Conservation (phyloP, 202 grass and related monocot genomes). For the Schoenoplectus tabernaemontani region DNA sequence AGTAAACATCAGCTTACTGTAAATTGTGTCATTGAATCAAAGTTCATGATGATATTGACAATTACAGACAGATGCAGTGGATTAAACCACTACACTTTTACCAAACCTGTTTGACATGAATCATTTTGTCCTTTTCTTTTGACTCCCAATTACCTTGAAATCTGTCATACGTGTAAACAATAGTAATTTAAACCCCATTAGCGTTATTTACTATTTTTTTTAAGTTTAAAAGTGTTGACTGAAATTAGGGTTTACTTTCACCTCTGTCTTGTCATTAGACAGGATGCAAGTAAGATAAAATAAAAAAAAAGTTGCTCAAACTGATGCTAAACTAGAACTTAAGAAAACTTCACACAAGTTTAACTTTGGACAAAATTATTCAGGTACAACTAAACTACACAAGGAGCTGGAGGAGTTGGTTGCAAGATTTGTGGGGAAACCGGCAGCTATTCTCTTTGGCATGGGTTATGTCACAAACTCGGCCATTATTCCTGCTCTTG, state of each 20-base stretch:
- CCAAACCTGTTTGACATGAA: background rate
- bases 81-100: background rate
- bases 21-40: background rate
- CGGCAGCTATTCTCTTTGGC: constrained; percentile 78
- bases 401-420: constrained; percentile 69
- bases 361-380: constrained; percentile 8
- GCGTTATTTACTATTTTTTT: background rate
- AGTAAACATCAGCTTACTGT: background rate
- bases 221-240: background rate
- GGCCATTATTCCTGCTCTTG: constrained; percentile 65
- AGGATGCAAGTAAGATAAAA: background rate
- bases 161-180: background rate
- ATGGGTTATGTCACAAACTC: constrained; percentile 99
- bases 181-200: background rate
- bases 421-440: constrained; percentile 78
- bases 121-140: background rate
- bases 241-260: background rate
- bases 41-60: background rate
- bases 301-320: background rate
- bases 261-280: background rate
- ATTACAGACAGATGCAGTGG: background rate
- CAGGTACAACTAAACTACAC: constrained; percentile 83
- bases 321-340: background rate
- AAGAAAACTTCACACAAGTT: background rate
- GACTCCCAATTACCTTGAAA: background rate